Conservation (phyloP, 2,329 filamentous ascomycete species). For the Paraphoma sp. region DNA sequence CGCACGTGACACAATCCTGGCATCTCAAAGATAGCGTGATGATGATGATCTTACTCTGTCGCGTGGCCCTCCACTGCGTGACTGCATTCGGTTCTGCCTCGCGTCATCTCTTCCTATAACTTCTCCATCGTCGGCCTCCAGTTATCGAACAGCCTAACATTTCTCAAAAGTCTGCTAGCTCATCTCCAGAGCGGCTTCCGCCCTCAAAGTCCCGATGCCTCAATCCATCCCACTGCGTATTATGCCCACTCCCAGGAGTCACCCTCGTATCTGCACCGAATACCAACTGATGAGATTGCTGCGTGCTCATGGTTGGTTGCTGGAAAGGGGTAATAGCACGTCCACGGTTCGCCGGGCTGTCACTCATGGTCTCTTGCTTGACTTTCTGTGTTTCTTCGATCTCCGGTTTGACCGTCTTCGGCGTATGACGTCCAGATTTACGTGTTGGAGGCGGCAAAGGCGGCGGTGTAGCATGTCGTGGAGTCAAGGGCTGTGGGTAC, state of each 20-base stretch:
- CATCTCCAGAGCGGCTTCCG: no score
- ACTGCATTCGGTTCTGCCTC: no score
- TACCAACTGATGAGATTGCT: slow-evolving; percentile 6
- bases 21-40: no score
- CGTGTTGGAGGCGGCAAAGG: background rate
- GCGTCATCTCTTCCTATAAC: no score
- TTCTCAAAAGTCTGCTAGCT: no score
- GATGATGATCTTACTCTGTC: no score
- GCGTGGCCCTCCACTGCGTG: no score
- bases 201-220: no score
- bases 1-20: no score
- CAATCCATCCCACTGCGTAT: background rate
- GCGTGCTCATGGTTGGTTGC: slow-evolving; percentile 11
- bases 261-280: slow-evolving; percentile 2
- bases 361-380: no score
- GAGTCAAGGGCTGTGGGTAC: background rate
- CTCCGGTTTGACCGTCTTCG: background rate
- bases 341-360: background rate
- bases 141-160: no score
- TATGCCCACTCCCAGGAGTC: background rate
- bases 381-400: background rate
- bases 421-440: background rate
- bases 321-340: slow-evolving; percentile 1
- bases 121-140: no score
- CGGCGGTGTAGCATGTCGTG: background rate